Evolutionary conservation across 495 filamentous ascomycete species (phyloP), one percentile per base, ranked within the genome.

Genomic region (Aspergillus homomorphus): DNA sequence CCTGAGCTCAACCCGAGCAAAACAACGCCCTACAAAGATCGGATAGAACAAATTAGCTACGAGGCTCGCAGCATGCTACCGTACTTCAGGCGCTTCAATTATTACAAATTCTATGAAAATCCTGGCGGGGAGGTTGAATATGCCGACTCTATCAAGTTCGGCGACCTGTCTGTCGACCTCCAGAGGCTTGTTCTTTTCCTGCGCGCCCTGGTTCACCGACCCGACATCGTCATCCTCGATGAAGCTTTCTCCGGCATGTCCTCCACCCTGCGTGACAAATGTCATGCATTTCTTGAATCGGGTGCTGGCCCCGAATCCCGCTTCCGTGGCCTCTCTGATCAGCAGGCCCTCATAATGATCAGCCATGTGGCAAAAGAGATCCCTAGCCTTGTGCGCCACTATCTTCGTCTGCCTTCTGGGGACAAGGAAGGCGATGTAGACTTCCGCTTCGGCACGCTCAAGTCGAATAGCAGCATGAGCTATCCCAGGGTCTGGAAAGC

Each of bases 201-300:
- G 24, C 84, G 95, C 7, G 89, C 93, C 16, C 74, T 95, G 33
- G 82, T 94, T 62, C 88, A 91, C 60, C 82, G 82, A 54, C 90
- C 92, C 0, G 93, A 97, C 58, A 82, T 98, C 45, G 80, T 98
- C 28, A 89, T 98, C 41, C 82, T 98, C 2, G 94, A 98, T 64
- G 94, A 98, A 71, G 85, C 94, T 0, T 95, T 96, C 64, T 91
- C 89, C 45, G 92, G 93, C 24, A 90, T 98, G 85, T 86, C 92
- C 58, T 84, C 87, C 42, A 78, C 77, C 0, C 82, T 94, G n/a
- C 80, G 91, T 15, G 87, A 96, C 64, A 92, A 89, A 63, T 96
- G 92, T 62, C 76, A 92, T 54, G 69, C 83, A 0, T 94, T 96
- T 66, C 81, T 98, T 10, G 82, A 84, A 18, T 64, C 77, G 18